Percentiles rank a stretch among this genome's conserved stretches.
Conservation (phyloP, 768 basidiomycete genomes). For the Russula sp. region DNA sequence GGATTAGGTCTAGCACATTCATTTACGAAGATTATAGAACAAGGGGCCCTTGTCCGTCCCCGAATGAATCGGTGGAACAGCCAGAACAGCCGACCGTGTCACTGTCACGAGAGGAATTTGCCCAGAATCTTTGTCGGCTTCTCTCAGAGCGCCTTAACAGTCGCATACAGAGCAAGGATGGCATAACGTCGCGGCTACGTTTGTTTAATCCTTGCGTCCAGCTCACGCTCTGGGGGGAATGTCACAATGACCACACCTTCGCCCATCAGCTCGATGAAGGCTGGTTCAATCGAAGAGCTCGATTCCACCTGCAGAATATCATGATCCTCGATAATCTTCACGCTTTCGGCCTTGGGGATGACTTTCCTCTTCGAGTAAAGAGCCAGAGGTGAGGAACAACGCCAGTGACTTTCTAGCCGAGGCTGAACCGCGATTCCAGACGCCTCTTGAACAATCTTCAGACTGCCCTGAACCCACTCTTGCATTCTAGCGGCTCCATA, state of each 20-base stretch:
- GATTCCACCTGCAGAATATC: slow-evolving; percentile 44
- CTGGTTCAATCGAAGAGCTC: slow-evolving; percentile 38
- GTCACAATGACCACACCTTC: slow-evolving; percentile 33
- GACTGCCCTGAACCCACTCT: slow-evolving; percentile 43
- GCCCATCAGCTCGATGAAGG: slow-evolving; percentile 24
- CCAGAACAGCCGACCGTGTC: not conserved
- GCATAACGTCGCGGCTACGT: not conserved
- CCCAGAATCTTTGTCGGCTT: not conserved
- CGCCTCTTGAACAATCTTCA: slow-evolving; percentile 30
- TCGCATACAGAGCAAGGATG: not conserved
- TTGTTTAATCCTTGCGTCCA: slow-evolving; percentile 11
- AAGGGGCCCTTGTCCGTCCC: not conserved
- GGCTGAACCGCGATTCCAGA: not conserved
- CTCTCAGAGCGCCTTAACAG: slow-evolving; percentile 1
- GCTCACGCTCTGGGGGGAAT: slow-evolving; percentile 32
- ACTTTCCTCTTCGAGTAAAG: not conserved
- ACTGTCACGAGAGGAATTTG: slow-evolving; percentile 1
- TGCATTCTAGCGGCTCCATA: slow-evolving; percentile 38
- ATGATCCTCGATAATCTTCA: slow-evolving; percentile 35
- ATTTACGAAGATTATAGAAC: not conserved
- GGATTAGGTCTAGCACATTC: not conserved
- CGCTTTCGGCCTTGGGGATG: not conserved
- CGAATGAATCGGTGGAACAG: not conserved
- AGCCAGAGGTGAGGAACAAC: slow-evolving; percentile 1
- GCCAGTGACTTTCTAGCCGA: not conserved